Percentiles rank a stretch among this genome's conserved stretches.
These are phyloP conservation scores for Micromonas pusilla DNA, from an alignment of 139 green algal genomes.

Conservation along the genomic window DNA sequence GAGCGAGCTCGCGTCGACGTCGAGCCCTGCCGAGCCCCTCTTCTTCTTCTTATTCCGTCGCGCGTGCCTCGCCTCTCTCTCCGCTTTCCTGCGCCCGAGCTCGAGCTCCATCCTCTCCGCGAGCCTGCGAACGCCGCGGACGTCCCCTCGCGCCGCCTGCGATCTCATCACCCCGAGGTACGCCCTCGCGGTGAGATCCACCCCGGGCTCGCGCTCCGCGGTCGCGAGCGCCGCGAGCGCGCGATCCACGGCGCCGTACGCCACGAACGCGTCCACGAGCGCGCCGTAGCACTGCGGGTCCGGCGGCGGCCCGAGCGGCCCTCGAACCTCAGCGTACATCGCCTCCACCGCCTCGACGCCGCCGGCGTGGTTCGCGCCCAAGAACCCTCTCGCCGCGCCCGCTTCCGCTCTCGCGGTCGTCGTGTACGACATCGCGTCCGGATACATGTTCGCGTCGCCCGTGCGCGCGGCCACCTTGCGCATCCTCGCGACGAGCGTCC, in stretches of 20 bases:
- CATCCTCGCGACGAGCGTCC: background rate
- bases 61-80: background rate
- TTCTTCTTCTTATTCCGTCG: background rate
- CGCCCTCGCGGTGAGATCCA: background rate
- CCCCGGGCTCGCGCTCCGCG: background rate
- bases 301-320: background rate
- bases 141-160: background rate
- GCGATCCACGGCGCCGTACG: background rate
- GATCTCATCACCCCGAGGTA: slow-evolving; percentile 13
- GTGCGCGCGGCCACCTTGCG: background rate
- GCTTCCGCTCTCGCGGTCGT: background rate
- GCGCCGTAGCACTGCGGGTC: slow-evolving; percentile 2
- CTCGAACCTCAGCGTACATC: background rate
- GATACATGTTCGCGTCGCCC: background rate
- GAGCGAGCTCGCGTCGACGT: background rate
- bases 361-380: background rate
- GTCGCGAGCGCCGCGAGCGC: background rate
- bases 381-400: background rate
- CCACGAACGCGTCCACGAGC: slow-evolving; percentile 14
- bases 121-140: background rate
- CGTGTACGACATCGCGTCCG: slow-evolving; percentile 16
- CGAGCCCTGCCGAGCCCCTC: no score
- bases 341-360: background rate
- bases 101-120: background rate
- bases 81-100: background rate